phyloP scores from a whole-genome alignment of 495 filamentous ascomycete genomes.

The Daldinia childiae region DNA sequence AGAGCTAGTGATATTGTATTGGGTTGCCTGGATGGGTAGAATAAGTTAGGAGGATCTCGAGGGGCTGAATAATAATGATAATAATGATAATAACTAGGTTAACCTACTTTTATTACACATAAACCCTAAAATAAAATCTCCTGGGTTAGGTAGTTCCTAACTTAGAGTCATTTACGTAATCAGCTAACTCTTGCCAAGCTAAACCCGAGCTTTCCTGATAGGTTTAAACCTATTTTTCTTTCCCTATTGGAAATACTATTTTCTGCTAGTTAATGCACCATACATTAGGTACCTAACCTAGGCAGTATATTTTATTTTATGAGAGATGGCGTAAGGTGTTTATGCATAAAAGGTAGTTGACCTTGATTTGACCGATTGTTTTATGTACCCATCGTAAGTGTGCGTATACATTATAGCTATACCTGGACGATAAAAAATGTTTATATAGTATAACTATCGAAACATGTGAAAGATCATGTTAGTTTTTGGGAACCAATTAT shows the following conservation, averaged over 20 bases:
- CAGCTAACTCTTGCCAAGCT: neutral
- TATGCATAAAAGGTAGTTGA: neutral
- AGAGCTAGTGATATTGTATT: neutral
- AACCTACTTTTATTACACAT: neutral
- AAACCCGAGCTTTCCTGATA: neutral
- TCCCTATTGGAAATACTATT: constrained; percentile 22
- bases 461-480: constrained; percentile 29
- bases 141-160: constrained; percentile 1
- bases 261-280: neutral
- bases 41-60: neutral
- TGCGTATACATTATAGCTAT: neutral
- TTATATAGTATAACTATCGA: constrained; percentile 1
- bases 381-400: neutral
- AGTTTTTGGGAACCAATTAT: constrained; percentile 11
- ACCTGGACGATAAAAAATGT: neutral
- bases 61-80: neutral
- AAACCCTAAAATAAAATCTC: neutral
- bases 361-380: neutral
- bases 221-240: neutral
- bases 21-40: neutral
- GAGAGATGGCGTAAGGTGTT: neutral
- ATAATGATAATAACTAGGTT: no score
- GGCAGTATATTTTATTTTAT: neutral
- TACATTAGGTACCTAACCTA: neutral
- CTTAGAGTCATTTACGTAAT: neutral